Evolutionary conservation across 164 flowering plant species (phyloP), one percentile per base, ranked within the genome.

Genomic region (Berberis thunbergii): DNA sequence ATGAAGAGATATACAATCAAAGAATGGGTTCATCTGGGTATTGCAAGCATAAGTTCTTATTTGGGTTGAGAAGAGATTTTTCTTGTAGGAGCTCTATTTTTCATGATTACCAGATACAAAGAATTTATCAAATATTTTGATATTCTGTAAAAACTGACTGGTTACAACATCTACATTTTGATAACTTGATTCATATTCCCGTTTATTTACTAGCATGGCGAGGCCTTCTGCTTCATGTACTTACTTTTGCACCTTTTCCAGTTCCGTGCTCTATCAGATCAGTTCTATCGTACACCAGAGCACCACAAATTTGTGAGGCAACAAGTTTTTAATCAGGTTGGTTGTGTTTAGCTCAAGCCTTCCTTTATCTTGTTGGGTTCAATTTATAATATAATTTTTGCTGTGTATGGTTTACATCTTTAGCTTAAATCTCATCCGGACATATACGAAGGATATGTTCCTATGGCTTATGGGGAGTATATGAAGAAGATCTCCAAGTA

Each of bases 191-290:
- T 26, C 26, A 26, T 26, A 26, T 26, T 26, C 26, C 26, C 26
- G 26, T 26, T 26, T 26, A 26, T 26, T 26, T 26, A 0, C 26
- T 26, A 26, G 26, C 26, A 26, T 26, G 26, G 26, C 26, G 26
- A 26, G 26, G 26, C 26, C 26, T 26, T 26, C 26, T 26, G 26
- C 26, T 26, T 26, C 26, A 26, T 26, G 26, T 26, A 26, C 26
- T 26, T 26, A 26, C 26, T 55, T 62, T 41, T 53, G 26, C 53
- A 42, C 64, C 58, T 8, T 69, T 62, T 53, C 10, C 84, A 92
- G 98, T 92, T 92, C 55, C 95, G 98, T 44, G 79, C 98, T 59
- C 67, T 92, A 59, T 89, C 98, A 64, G 98, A 92, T 77, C 98
- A 92, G 72, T 82, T 92, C 60, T 92, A 92, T 72, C 88, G 96